Evolutionary conservation across 306 rosid genomes (phyloP).

Genomic region (Luffa acutangula): DNA sequence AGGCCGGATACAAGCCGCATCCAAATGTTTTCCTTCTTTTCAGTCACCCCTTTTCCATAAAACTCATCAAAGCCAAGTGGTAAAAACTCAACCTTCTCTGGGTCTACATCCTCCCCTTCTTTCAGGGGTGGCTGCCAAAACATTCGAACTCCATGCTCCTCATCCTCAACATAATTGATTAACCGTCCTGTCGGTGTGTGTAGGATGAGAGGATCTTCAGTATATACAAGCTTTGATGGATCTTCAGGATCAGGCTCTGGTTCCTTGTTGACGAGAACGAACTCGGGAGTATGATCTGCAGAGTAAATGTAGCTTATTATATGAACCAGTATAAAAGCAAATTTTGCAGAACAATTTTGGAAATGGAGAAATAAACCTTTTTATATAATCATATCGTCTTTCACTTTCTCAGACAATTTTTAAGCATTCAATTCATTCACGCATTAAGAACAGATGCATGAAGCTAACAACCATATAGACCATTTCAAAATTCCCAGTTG

Average conservation of each 20-base stretch:
- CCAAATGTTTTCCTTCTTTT: conserved; percentile 20
- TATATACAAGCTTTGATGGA: conserved; percentile 58
- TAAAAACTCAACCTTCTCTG: conserved; percentile 50
- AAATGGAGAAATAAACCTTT: background rate
- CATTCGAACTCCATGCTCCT: conserved; percentile 61
- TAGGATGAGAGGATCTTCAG: conserved; percentile 73
- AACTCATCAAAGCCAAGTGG: conserved; percentile 85
- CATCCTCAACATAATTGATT: conserved; percentile 75
- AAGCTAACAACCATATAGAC: background rate
- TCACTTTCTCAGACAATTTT: background rate
- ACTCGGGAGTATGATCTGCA: conserved; percentile 75
- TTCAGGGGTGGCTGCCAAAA: conserved; percentile 82
- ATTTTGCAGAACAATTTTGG: background rate
- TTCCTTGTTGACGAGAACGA: conserved; percentile 67
- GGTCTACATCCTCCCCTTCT: conserved; percentile 58
- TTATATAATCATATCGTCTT: background rate
- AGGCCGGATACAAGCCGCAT: conserved; percentile 27
- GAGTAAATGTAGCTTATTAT: conserved; percentile 22
- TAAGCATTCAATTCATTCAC: background rate
- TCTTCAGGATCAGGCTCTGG: conserved; percentile 86
- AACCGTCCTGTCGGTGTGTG: conserved; percentile 73
- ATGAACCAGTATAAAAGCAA: background rate
- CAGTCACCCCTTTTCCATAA: conserved; percentile 29
- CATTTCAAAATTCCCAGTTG: background rate
- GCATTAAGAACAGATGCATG: background rate